Conservation (phyloP, 2,329 filamentous ascomycete species). For the Aspergillus unguis region DNA sequence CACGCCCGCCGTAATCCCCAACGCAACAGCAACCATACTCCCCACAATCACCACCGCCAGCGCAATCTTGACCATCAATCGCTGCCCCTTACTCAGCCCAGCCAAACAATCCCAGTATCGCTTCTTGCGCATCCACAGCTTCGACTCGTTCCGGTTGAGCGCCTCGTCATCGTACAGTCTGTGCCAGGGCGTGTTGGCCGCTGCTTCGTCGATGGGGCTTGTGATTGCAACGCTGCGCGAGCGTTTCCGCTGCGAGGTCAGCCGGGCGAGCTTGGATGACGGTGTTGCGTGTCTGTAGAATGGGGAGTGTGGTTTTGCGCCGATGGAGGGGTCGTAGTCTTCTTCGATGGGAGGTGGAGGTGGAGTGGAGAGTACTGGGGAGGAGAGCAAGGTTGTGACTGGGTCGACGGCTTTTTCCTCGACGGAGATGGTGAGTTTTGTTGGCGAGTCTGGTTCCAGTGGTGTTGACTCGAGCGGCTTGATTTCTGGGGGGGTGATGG, state of each 20-base stretch:
- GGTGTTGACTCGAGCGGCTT: too few relatives aligned
- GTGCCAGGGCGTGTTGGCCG: conserved; percentile 1
- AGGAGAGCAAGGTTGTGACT: neutral
- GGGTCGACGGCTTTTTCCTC: neutral
- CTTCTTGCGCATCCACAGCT: conserved; percentile 35
- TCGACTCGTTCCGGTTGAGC: conserved; percentile 22
- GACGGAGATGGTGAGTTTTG: neutral
- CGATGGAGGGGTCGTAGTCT: conserved; percentile 40
- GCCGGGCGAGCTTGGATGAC: conserved; percentile 25
- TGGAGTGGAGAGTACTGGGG: neutral
- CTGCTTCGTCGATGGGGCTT: conserved; percentile 12
- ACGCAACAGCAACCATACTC: conserved; percentile 43
- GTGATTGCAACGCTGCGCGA: conserved; percentile 12
- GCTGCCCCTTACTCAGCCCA: conserved; percentile 34
- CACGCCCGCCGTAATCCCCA: conserved; percentile 45
- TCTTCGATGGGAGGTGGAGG: conserved; percentile 3
- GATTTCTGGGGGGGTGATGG: too few relatives aligned
- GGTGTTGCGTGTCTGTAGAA: conserved; percentile 43
- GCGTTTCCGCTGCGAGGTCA: conserved; percentile 25
- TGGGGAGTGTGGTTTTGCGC: conserved; percentile 42
- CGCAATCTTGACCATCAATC: conserved; percentile 37
- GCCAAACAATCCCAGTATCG: conserved; percentile 34
- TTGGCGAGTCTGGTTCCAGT: neutral
- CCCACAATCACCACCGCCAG: conserved; percentile 44
- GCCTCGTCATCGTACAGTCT: conserved; percentile 9